Evolutionary conservation across 148 eudicot genomes (phyloP), one percentile per base, ranked within the genome.

Genomic region (Camellia japonica): DNA sequence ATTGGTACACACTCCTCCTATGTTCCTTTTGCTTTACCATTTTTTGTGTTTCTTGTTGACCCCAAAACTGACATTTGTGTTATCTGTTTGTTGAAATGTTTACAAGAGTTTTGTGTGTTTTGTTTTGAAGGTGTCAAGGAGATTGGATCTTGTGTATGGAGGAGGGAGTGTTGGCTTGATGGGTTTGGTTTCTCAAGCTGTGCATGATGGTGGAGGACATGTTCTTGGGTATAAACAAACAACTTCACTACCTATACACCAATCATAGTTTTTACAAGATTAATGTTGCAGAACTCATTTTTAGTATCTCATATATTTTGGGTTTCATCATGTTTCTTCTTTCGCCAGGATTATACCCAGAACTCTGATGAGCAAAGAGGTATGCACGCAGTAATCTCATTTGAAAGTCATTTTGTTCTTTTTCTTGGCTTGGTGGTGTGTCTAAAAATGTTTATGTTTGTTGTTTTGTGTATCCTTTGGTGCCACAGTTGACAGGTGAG

Each of bases 91-190:
- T 70, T 68, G 18, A 16, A 4, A 13, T 16, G 43, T 73, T 7
- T 20, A 10, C 12, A 38, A 19, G 5, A 6, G 2, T 62, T 59
- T 30, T 52, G 43, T 23, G 9, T 69, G 43, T 13, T 23, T 51
- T 43, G 15, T 5, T 43, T 51, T 74, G 20, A 73, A 91, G 95
- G 92, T 92, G 42, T 72, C 82, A 76, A 89, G 86, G 75, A 86
- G 84, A n/a, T 68, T 92, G 82, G 84, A 86, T 77, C 90, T 91
- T 51, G 95, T 91, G 12, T 91, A 91, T 81, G 95, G 95, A 46
- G 95, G 95, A n/a, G 95, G 93, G 1, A 90, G 95, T 59, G 80
- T 92, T 60, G 95, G 95, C 3, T 78, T 92, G 3, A 92, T 92
- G 95, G 95, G 95, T 58, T 84, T 90, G 86, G 88, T 92, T 9